Conservation (phyloP, 108 stramenopile genomes). For the Pseudonitzschia delicatissima region DNA sequence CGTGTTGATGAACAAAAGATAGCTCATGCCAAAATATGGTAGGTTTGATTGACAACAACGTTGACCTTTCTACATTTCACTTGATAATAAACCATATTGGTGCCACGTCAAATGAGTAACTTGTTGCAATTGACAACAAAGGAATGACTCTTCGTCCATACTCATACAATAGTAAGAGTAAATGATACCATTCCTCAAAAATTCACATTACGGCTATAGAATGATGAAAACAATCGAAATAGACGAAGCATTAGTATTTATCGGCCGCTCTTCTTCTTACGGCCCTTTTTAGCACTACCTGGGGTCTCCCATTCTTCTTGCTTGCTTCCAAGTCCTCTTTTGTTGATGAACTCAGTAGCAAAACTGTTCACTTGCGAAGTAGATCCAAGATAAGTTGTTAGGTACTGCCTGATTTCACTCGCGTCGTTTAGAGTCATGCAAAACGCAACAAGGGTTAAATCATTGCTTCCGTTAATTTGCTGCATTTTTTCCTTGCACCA, state of each 20-base stretch:
- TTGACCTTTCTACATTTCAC: no score
- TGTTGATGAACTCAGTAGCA: constrained; percentile 93
- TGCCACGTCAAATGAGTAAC: no score
- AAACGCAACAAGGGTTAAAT: constrained; percentile 91
- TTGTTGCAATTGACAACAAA: no score
- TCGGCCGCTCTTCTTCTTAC: constrained; percentile 63
- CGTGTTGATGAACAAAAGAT: no score
- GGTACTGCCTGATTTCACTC: constrained; percentile 89
- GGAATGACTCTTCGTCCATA: no score
- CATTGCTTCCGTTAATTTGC: constrained; percentile 89
- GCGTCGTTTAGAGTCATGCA: constrained; percentile 92
- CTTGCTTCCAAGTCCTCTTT: constrained; percentile 65
- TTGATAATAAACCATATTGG: no score
- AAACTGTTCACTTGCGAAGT: constrained; percentile 91
- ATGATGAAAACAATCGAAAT: neutral
- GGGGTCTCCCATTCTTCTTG: constrained; percentile 83
- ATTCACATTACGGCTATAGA: no score
- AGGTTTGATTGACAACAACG: no score
- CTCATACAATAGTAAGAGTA: no score
- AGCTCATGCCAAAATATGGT: no score
- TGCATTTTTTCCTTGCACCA: constrained; percentile 92
- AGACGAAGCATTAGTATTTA: constrained; percentile 15
- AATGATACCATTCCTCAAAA: no score
- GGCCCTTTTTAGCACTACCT: constrained; percentile 54
- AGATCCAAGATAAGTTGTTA: constrained; percentile 91